Evolutionary conservation across 148 eudicot genomes (phyloP).

Genomic region (Arctostaphylos glauca): DNA sequence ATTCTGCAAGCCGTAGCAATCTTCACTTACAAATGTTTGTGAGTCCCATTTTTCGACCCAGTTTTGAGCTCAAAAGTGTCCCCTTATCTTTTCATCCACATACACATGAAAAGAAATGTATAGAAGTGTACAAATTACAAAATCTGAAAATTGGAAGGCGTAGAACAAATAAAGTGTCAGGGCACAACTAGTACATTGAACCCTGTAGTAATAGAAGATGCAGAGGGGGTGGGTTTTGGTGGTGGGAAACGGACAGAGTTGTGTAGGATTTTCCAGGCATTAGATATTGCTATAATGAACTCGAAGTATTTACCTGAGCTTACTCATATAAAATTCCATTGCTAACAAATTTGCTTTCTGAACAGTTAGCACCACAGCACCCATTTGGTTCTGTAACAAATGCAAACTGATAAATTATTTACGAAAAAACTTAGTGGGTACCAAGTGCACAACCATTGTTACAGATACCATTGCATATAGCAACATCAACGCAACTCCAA

Average conservation of each 20-base stretch:
- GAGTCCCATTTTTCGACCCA: not conserved
- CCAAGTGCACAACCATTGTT: not conserved
- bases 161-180: not conserved
- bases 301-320: constrained; percentile 52
- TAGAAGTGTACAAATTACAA: too few species aligned
- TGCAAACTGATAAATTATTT: constrained; percentile 10
- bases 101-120: not conserved
- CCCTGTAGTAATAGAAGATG: not conserved
- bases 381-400: constrained; percentile 66
- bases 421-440: not conserved
- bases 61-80: not conserved
- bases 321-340: constrained; percentile 61
- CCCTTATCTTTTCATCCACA: not conserved
- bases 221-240: not conserved
- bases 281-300: not conserved
- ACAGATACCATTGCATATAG: not conserved
- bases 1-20: not conserved
- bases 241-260: not conserved
- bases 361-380: constrained; percentile 88
- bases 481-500: not conserved
- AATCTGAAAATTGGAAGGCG: not conserved
- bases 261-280: not conserved
- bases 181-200: not conserved
- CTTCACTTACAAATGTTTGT: not conserved
- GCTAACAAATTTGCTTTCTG: constrained; percentile 71